Evolutionary conservation across 805 yeast genomes (phyloP), one percentile per base, ranked within the genome.

Genomic region (Brettanomyces anomalus): DNA sequence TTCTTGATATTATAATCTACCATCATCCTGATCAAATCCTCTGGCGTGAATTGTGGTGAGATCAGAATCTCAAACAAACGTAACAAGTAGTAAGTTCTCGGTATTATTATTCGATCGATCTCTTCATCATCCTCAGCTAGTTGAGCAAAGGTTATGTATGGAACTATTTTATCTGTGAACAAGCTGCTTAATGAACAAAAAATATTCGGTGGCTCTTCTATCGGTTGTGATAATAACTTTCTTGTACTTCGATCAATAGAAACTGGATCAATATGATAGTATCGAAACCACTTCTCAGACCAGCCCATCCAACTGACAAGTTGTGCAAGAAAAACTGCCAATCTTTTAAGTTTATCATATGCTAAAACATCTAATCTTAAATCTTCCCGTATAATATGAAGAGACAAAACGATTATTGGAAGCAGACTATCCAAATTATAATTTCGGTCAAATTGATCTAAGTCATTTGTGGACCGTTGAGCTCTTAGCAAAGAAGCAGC

Each of bases 321-420:
- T 49, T 81, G 82, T 0, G 79, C 65, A n/a, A 88, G 58, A 18
- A 88, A 57, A 1, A 62, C 20, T 0, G 82, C 77, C 24, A 89
- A 51, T 28, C 61, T 60, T 3, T 63, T 50, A 11, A 70, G 61
- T 7, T 64, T 57, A 0, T 51, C 43, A 3, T 54, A 43, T 4
- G 70, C 65, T 20, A 77, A 60, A 2, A 75, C 61, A 51, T 83
- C 78, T 26, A 90, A 64, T 41, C 72, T 70, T 37, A 72, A 58
- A 46, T 90, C 97, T 57, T 90, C 97, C 42, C 88, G 65, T 2
- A 86, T 62, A 33, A 88, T 54, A 62, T 89, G 97, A 38, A 90
- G 61, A 0, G 88, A 76, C 20, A 84, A 60, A 0, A 79, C 70
- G 10, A 85, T 70, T 45, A 75, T 78, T 0, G 90, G 83, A 0